These are phyloP conservation scores for Inonotus hispidus DNA, from an alignment of 1,284 basidiomycete species.

Conservation along the genomic window DNA sequence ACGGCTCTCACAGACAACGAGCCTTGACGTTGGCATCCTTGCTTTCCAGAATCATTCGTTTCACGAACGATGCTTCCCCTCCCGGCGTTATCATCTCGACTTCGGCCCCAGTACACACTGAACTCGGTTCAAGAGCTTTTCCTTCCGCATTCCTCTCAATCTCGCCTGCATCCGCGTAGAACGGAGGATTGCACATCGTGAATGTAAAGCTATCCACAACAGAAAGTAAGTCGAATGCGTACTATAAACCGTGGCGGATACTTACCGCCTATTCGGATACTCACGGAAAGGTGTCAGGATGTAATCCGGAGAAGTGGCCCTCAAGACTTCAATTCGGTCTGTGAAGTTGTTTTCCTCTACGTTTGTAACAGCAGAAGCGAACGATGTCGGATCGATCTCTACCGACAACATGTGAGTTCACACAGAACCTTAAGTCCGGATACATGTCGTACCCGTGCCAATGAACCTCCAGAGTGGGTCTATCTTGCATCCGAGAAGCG, in stretches of 20 bases:
- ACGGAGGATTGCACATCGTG: constrained; percentile 95
- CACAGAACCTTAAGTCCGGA: neutral
- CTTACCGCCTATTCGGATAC: constrained; percentile 22
- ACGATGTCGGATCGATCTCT: constrained; percentile 70
- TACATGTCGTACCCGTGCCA: constrained; percentile 57
- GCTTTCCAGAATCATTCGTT: constrained; percentile 76
- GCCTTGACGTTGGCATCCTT: constrained; percentile 29
- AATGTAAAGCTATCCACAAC: constrained; percentile 49
- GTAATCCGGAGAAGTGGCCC: constrained; percentile 32
- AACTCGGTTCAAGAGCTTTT: constrained; percentile 61
- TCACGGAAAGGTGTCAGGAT: constrained; percentile 47
- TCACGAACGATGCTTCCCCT: constrained; percentile 80
- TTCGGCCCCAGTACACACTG: constrained; percentile 75
- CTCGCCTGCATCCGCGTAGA: constrained; percentile 74
- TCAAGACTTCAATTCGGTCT: constrained; percentile 44
- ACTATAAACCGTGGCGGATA: neutral
- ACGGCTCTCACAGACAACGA: constrained; percentile 46
- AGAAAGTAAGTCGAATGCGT: neutral
- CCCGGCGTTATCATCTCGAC: constrained; percentile 85
- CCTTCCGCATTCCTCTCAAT: constrained; percentile 50
- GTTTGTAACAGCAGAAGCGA: constrained; percentile 47
- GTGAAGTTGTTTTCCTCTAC: constrained; percentile 49
- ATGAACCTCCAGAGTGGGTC: constrained; percentile 53
- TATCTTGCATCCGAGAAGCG: constrained; percentile 64
- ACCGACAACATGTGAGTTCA: constrained; percentile 1